Conservation (phyloP, 768 basidiomycete genomes). For the Collybia nuda region DNA sequence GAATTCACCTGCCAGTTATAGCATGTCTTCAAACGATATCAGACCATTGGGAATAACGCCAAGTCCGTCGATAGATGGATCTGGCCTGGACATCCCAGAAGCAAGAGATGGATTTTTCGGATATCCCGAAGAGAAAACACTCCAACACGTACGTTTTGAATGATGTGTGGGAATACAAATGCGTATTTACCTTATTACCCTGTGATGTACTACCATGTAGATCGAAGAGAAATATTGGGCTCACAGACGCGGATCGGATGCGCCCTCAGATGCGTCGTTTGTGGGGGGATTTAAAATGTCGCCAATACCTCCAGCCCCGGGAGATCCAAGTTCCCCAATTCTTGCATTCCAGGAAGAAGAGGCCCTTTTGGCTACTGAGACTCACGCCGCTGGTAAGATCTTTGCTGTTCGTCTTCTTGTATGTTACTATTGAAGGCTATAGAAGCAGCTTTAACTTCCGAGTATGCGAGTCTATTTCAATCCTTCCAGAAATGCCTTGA, state of each 20-base stretch:
- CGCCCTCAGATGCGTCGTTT: constrained; percentile 39
- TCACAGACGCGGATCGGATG: constrained; percentile 63
- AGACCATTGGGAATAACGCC: neutral
- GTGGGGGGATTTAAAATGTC: constrained; percentile 39
- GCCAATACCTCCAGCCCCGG: constrained; percentile 29
- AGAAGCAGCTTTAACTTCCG: constrained; percentile 38
- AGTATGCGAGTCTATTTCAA: constrained; percentile 59
- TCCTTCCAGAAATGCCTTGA: constrained; percentile 84
- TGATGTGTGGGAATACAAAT: neutral
- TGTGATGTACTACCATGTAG: constrained; percentile 29
- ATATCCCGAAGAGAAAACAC: constrained; percentile 75
- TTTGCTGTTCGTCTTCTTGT: neutral
- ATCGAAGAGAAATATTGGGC: constrained; percentile 76
- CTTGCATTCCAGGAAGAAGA: constrained; percentile 32
- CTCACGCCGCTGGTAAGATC: constrained; percentile 26
- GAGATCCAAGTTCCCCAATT: constrained; percentile 12
- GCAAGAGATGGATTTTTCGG: constrained; percentile 76
- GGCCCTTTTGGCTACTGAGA: constrained; percentile 24
- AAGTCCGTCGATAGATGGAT: neutral
- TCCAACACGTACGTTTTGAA: constrained; percentile 60
- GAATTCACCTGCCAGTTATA: neutral
- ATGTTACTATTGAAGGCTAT: neutral
- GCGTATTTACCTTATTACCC: constrained; percentile 1
- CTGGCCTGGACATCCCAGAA: constrained; percentile 39
- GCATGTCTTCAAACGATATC: neutral